These are phyloP conservation scores for Cyamopsis tetragonoloba DNA, from an alignment of 306 rosid species.

Conservation along the genomic window DNA sequence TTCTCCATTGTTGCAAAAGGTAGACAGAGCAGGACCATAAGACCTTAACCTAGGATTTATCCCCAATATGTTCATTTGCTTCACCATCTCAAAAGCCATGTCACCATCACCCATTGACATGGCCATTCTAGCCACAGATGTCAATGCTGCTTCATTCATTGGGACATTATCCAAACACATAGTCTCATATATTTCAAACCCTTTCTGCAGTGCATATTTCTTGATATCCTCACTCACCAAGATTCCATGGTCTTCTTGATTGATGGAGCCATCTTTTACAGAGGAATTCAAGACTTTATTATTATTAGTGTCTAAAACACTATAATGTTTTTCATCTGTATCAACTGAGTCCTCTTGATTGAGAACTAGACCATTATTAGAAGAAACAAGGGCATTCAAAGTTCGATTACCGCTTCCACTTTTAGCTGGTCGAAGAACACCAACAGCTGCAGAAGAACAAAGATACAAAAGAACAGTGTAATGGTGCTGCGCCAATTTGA, in stretches of 20 bases:
- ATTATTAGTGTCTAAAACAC: too few species aligned
- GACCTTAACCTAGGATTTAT: conserved; percentile 78
- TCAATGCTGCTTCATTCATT: conserved; percentile 90
- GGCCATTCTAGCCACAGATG: conserved; percentile 94
- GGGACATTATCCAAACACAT: conserved; percentile 54
- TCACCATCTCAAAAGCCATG: conserved; percentile 87
- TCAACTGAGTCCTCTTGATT: conserved; percentile 3
- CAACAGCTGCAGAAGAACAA: conserved; percentile 89
- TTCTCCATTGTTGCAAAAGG: conserved; percentile 59
- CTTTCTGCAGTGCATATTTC: conserved; percentile 64
- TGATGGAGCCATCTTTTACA: neutral
- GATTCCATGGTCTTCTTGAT: conserved; percentile 21
- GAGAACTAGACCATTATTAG: conserved; percentile 27
- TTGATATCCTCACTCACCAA: conserved; percentile 63
- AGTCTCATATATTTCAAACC: conserved; percentile 71
- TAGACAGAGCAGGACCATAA: conserved; percentile 77
- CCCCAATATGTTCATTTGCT: conserved; percentile 74
- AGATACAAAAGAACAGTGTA: conserved; percentile 77
- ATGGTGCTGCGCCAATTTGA: conserved; percentile 60
- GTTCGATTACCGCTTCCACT: conserved; percentile 65
- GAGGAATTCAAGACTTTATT: neutral
- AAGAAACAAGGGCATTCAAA: conserved; percentile 33
- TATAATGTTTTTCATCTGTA: neutral
- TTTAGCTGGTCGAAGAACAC: conserved; percentile 79
- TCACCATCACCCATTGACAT: conserved; percentile 86